Conservation (phyloP, 345 rosid genomes). For the Syzygium oleosum region DNA sequence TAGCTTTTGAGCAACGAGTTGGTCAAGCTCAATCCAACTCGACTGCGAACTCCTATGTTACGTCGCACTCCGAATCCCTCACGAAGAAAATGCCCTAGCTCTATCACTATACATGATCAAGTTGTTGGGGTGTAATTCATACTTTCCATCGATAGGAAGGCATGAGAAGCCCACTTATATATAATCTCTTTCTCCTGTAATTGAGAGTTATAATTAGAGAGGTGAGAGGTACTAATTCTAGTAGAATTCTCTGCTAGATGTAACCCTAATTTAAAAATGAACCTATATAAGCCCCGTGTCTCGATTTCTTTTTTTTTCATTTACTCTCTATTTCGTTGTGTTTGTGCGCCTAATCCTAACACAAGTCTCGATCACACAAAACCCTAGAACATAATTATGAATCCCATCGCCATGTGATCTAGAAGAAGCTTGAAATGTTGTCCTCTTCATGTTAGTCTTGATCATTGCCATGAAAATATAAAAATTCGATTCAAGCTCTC, state of each 20-base stretch:
- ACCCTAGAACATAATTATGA: not conserved
- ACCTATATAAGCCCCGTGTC: no score
- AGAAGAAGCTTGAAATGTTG: not conserved
- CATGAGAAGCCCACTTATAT: no score
- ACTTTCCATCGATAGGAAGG: no score
- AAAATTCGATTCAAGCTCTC: not conserved
- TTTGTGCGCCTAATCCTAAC: no score
- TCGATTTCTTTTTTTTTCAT: no score
- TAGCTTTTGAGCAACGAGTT: not conserved
- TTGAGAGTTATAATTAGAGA: no score
- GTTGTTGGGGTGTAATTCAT: no score
- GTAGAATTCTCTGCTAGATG: no score
- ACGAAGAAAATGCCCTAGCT: not conserved
- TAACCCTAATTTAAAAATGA: no score
- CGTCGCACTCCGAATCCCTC: not conserved
- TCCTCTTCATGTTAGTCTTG: not conserved
- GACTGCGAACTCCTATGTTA: not conserved
- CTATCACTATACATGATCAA: not conserved
- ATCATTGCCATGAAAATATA: not conserved
- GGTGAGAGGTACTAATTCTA: no score
- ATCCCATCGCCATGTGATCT: not conserved
- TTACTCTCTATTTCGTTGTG: no score
- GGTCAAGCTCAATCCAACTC: not conserved
- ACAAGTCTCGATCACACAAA: not conserved
- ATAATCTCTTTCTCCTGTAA: no score